Evolutionary conservation across 1,139 yeast genomes (phyloP).

Genomic region (Taphrina confusa): DNA sequence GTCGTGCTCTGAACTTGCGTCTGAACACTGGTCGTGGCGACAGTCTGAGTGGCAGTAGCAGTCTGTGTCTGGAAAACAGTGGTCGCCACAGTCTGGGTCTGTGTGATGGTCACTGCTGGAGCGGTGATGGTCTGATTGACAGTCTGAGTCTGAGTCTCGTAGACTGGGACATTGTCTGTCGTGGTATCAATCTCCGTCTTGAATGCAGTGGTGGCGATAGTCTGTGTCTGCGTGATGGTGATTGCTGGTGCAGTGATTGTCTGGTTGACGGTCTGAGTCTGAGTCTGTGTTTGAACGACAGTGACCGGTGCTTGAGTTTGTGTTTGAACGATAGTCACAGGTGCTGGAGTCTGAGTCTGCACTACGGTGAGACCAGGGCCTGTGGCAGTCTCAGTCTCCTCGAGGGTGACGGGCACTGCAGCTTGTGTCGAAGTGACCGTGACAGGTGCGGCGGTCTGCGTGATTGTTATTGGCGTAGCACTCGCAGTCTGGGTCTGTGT

Average conservation of each 20-base stretch:
- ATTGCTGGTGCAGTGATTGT: slow-evolving; percentile 4
- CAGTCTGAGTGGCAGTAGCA: slow-evolving; percentile 2
- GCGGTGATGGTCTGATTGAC: background rate
- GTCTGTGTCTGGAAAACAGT: slow-evolving; percentile 4
- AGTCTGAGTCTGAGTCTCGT: slow-evolving; percentile 6
- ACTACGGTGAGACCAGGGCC: slow-evolving; percentile 1
- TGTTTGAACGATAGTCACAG: background rate
- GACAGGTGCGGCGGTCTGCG: slow-evolving; percentile 11
- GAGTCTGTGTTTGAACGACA: slow-evolving; percentile 49
- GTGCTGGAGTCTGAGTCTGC: background rate
- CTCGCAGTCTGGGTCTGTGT: slow-evolving; percentile 13
- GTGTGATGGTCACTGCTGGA: background rate
- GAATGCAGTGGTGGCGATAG: background rate
- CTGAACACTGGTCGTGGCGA: background rate
- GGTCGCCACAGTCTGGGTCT: background rate
- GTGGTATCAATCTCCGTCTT: background rate
- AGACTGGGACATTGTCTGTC: background rate
- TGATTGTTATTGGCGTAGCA: too few species aligned
- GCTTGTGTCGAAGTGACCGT: background rate
- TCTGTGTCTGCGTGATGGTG: slow-evolving; percentile 6
- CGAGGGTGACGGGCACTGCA: too few species aligned
- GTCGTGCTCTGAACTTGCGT: slow-evolving; percentile 1
- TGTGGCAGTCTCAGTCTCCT: slow-evolving; percentile 4
- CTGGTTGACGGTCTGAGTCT: slow-evolving; percentile 49
- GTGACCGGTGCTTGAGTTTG: slow-evolving; percentile 1